Conservation (phyloP, 805 yeast genomes). For the Kluyveromyces aestuarii region DNA sequence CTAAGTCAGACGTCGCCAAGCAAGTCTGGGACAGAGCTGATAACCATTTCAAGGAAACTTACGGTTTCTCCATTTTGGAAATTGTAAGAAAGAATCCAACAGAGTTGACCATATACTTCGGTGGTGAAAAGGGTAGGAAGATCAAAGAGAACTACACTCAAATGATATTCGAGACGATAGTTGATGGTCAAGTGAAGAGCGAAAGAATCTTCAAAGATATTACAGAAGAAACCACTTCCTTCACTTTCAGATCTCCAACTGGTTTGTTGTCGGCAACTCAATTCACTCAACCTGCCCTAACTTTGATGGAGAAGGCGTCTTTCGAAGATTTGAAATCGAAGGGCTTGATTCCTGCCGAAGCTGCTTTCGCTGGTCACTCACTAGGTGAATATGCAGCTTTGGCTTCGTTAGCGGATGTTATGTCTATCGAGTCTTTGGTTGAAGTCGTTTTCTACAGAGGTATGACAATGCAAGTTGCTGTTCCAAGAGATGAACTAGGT, state of each 20-base stretch:
- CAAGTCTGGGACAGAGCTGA: conserved; percentile 98
- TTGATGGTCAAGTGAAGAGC: conserved; percentile 71
- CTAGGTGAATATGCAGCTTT: conserved; percentile 98
- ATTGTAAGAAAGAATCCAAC: conserved; percentile 94
- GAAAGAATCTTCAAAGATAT: conserved; percentile 95
- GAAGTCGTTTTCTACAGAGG: conserved; percentile 99
- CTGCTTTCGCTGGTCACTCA: conserved; percentile 98
- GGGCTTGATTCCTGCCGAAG: conserved; percentile 89
- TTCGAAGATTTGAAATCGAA: conserved; percentile 95
- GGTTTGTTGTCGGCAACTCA: conserved; percentile 97
- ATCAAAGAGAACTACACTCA: conserved; percentile 90
- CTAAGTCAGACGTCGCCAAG: conserved; percentile 82
- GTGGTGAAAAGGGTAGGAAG: conserved; percentile 94
- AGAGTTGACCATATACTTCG: conserved; percentile 91
- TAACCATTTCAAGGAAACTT: conserved; percentile 79
- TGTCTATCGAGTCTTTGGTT: conserved; percentile 95
- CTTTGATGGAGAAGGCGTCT: conserved; percentile 98
- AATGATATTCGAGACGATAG: conserved; percentile 96
- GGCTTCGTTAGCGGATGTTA: conserved; percentile 93
- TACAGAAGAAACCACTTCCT: conserved; percentile 69
- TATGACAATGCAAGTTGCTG: conserved; percentile 99
- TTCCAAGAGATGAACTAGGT: conserved; percentile 90
- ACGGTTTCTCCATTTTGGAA: conserved; percentile 94
- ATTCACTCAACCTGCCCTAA: conserved; percentile 98
- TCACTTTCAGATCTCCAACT: conserved; percentile 83